Conservation (phyloP, 768 basidiomycete genomes). For the Tephrocybe rancida region DNA sequence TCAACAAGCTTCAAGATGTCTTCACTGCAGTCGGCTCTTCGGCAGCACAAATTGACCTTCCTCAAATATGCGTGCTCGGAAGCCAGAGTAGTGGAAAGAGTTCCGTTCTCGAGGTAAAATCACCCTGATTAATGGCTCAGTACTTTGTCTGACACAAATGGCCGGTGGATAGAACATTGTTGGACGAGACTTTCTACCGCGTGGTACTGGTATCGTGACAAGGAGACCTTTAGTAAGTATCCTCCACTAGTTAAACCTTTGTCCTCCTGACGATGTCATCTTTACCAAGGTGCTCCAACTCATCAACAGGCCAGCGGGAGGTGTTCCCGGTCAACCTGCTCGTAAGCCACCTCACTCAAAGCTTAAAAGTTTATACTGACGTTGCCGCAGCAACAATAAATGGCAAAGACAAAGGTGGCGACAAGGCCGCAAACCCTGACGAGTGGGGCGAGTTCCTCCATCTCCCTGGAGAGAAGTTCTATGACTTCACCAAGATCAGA, state of each 20-base stretch:
- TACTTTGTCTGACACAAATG: conserved; percentile 10
- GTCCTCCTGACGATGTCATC: conserved; percentile 5
- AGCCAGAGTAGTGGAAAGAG: conserved; percentile 95
- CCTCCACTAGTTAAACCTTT: neutral
- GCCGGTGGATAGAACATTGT: conserved; percentile 79
- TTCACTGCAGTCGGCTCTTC: conserved; percentile 83
- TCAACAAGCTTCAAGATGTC: conserved; percentile 93
- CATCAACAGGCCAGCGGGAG: conserved; percentile 75
- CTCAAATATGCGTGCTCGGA: conserved; percentile 89
- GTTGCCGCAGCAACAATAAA: conserved; percentile 40
- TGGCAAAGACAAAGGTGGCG: conserved; percentile 52
- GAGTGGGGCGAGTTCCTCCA: conserved; percentile 99
- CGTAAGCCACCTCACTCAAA: conserved; percentile 33
- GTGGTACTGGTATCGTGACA: conserved; percentile 98
- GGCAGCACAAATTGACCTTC: conserved; percentile 81
- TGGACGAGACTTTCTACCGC: conserved; percentile 96
- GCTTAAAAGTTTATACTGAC: conserved; percentile 14
- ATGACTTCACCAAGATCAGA: conserved; percentile 95
- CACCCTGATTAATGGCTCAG: neutral
- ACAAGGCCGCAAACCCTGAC: conserved; percentile 83
- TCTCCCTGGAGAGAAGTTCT: conserved; percentile 95
- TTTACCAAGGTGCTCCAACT: conserved; percentile 82
- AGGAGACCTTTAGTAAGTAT: conserved; percentile 85
- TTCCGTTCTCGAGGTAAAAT: conserved; percentile 83
- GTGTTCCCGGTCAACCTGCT: conserved; percentile 35